Base-by-base conservation (phyloP, 148 eudicot genomes). In the Rheum nobile region DNA sequence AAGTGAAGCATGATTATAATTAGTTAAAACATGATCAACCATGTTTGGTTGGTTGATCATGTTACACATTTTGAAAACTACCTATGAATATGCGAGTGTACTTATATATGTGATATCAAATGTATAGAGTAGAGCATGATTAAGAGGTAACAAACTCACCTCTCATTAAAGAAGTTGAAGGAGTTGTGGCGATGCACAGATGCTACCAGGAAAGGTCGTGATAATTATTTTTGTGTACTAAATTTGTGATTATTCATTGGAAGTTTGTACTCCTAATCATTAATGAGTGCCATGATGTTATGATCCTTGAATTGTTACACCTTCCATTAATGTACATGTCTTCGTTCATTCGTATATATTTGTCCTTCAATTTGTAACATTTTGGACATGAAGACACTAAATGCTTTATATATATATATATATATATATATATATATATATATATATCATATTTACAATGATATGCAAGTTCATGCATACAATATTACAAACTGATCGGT, bases 21-120 rank as follows among this genome's bases (percentile, higher is more conserved):
- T n/a, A n/a, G n/a, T n/a, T n/a, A n/a, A 32, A 34, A 65, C 43
- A 41, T 32, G 17, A 32, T 5, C 39, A 16, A 63, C 16, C n/a
- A 31, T n/a, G n/a, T n/a, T n/a, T n/a, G n/a, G n/a, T n/a, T 32
- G 21, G 14, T 16, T n/a, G n/a, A n/a, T n/a, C n/a, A n/a, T n/a
- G n/a, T n/a, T n/a, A n/a, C n/a, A n/a, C n/a, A n/a, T n/a, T n/a
- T n/a, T n/a, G n/a, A n/a, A n/a, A 38, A 14, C 28, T 83, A 93
- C 98, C 96, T 93, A 47, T 90, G 92, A 76, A 93, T 87, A 75
- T 88, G 86, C 52, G 94, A 79, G 80, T 89, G 79, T 75, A 90
- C 90, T n/a, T n/a, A n/a, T n/a, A n/a, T n/a, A n/a, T n/a, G n/a
- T n/a, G n/a, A n/a, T n/a, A n/a, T n/a, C n/a, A n/a, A n/a, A n/a